A percentile compares a stretch with the other conserved stretches of the same genome.
phyloP scores from a whole-genome alignment of 1,139 yeast species.

The Geotrichum candidum region DNA sequence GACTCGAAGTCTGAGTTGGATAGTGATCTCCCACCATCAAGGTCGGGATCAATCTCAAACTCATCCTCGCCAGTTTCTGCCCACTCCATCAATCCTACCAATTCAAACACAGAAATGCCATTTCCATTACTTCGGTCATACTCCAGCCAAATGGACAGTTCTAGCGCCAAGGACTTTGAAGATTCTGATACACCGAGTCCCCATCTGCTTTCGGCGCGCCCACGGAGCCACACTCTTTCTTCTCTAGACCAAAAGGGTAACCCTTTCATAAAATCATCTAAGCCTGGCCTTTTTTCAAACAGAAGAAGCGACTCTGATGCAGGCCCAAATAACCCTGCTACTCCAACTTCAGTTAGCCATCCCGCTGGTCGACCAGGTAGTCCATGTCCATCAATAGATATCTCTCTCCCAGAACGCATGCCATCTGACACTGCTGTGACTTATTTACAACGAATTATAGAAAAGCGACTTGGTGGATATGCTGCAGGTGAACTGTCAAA shows the following conservation, averaged over 20 bases:
- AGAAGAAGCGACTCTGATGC: constrained; percentile 16
- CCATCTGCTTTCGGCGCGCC: constrained; percentile 17
- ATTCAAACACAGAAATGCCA: constrained; percentile 1
- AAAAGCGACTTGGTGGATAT: constrained; percentile 34
- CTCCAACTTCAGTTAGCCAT: neutral
- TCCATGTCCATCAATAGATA: constrained; percentile 2
- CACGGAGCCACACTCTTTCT: constrained; percentile 24
- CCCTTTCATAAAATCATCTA: constrained; percentile 5
- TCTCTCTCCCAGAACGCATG: constrained; percentile 31
- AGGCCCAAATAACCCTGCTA: neutral
- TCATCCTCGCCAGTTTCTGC: constrained; percentile 11
- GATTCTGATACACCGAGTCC: neutral
- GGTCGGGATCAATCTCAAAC: neutral
- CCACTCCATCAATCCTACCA: constrained; percentile 15
- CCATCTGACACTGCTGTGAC: constrained; percentile 35
- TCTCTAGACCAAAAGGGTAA: constrained; percentile 20
- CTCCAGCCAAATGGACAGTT: constrained; percentile 9
- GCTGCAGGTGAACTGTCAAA: constrained; percentile 39
- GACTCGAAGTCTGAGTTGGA: neutral
- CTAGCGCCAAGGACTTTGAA: neutral
- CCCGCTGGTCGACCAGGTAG: neutral
- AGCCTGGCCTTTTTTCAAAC: constrained; percentile 9
- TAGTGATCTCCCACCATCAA: neutral
- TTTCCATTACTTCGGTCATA: constrained; percentile 5
- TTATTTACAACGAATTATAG: constrained; percentile 34